A percentile compares a stretch with the other conserved stretches of the same genome.
phyloP scores from a whole-genome alignment of 257 asterid genomes.

The Nicotiana attenuata region DNA sequence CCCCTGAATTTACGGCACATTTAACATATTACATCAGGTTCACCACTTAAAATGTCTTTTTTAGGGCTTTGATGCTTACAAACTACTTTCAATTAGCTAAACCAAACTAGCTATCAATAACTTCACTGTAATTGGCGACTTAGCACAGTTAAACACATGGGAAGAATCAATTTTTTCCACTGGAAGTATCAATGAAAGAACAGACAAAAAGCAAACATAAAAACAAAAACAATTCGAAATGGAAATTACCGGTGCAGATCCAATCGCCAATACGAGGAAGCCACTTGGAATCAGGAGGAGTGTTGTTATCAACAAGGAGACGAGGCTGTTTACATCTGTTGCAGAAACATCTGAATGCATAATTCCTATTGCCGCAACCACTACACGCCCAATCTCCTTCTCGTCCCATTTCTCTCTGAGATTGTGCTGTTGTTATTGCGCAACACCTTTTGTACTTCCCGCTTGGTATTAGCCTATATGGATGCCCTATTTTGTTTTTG shows the following conservation, averaged over 20 bases:
- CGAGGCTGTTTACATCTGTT: slow-evolving; percentile 92
- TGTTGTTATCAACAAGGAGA: slow-evolving; percentile 65
- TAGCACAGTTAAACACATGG: not conserved
- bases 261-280: slow-evolving; percentile 94
- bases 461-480: no score
- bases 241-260: slow-evolving; percentile 68
- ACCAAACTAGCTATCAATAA: not conserved
- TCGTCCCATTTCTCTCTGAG: slow-evolving; percentile 38
- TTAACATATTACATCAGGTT: not conserved
- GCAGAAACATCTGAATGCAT: slow-evolving; percentile 81
- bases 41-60: not conserved
- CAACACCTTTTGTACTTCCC: no score
- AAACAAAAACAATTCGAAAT: no score
- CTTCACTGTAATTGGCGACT: not conserved
- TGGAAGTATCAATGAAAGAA: no score
- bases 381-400: slow-evolving; percentile 94
- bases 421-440: no score
- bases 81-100: no score
- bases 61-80: not conserved
- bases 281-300: slow-evolving; percentile 89
- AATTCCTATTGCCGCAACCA: slow-evolving; percentile 68
- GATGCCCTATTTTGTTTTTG: no score
- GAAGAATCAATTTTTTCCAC: not conserved
- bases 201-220: no score
- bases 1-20: no score